These are phyloP conservation scores for Crithidia brevicula DNA, from an alignment of 208 protist genomes.

Conservation along the genomic window DNA sequence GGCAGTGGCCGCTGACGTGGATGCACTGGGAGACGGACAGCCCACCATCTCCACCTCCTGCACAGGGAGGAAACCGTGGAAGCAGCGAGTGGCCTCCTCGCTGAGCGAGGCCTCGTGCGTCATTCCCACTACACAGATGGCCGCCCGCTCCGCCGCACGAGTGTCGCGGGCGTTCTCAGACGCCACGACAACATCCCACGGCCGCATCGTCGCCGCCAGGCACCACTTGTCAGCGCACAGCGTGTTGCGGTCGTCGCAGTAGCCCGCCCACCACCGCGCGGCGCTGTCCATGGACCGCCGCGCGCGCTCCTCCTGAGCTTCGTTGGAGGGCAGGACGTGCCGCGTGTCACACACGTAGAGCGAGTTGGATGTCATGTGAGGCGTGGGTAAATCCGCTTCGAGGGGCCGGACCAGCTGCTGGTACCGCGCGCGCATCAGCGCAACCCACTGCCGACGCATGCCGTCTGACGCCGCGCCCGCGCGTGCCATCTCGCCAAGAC, in stretches of 20 bases:
- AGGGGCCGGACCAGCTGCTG: slow-evolving; percentile 64
- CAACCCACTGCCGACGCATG: slow-evolving; percentile 38
- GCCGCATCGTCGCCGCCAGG: slow-evolving; percentile 26
- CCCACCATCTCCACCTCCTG: not conserved
- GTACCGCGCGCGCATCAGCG: slow-evolving; percentile 55
- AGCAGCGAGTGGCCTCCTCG: not conserved
- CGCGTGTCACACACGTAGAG: slow-evolving; percentile 54
- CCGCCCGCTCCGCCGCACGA: not conserved
- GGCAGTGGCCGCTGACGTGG: not conserved
- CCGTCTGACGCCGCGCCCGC: slow-evolving; percentile 17
- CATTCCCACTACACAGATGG: slow-evolving; percentile 2
- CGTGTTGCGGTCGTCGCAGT: slow-evolving; percentile 38
- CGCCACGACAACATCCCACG: slow-evolving; percentile 39
- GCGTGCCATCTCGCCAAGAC: slow-evolving; percentile 4
- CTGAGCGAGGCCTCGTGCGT: not conserved
- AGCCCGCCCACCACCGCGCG: slow-evolving; percentile 42
- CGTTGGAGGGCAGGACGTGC: slow-evolving; percentile 29
- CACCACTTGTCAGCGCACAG: slow-evolving; percentile 53
- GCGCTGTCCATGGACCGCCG: slow-evolving; percentile 13
- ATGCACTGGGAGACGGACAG: not conserved
- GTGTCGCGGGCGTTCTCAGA: slow-evolving; percentile 14
- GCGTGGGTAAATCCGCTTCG: slow-evolving; percentile 49
- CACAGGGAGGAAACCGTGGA: not conserved
- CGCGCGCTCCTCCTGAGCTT: not conserved
- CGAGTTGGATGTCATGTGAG: slow-evolving; percentile 34